Base-by-base conservation (phyloP, 768 basidiomycete species). In the Termitomyces heimii region DNA sequence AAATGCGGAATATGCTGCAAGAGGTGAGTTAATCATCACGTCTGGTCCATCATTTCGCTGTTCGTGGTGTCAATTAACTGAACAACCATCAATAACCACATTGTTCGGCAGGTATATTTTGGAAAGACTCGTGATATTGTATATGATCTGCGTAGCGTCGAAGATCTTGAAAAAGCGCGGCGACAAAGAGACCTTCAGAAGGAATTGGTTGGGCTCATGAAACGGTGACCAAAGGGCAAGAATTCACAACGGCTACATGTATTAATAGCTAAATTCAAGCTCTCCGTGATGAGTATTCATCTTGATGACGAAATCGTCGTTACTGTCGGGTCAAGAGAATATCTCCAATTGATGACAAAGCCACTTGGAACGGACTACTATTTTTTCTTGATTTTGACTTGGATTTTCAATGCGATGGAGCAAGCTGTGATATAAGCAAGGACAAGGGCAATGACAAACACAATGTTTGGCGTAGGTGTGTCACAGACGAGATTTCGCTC, bases 51-150 rank as follows among this genome's bases (percentile, higher is more conserved):
- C 26, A 5, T 44, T 20, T 10, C n/a, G 32, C 47, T 5, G 32
- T 8, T n/a, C n/a, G n/a, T n/a, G n/a, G 6, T 4, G 16, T 46
- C 6, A 34, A 34, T 6, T 32, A 9, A 48, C 32, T 16, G 5
- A 26, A 42, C 37, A 26, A 13, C 28, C 31, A 45, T 54, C 60
- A 22, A 62, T 18, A 35, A 40, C 54, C 54, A 8, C 40, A 9
- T 53, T 49, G 28, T 47, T 52, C 13, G 45, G 8, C 60, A 89
- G 88, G 89, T 96, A 14, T 96, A 95, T 72, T 95, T 95, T 74
- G 93, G 94, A 39, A 97, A 98, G 76, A 98, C 96, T 49, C 88
- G 91, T 61, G 95, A 99, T 69, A 86, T 99, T 54, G 87, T 97
- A 18, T 90, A 90, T 65, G 94, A 97, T 68, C 80, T 99, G 53